Evolutionary conservation across 116 monocot species (phyloP), one percentile per base, ranked within the genome.

Genomic region (Iris pallida): DNA sequence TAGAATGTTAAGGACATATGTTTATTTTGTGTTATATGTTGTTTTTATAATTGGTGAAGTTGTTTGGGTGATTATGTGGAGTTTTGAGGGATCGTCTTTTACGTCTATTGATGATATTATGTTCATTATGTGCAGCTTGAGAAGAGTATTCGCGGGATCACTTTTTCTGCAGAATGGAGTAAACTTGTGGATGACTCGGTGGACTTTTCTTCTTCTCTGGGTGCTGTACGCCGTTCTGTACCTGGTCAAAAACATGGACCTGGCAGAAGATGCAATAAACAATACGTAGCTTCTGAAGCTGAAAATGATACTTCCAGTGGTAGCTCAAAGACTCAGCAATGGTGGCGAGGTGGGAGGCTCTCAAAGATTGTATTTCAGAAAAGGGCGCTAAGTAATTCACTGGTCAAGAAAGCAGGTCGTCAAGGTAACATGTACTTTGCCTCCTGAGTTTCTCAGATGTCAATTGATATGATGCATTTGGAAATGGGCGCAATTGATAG

Each of bases 261-360:
- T 57, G 63, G 69, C 66, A 73, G 79, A 42, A 88, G 70, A 55
- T 67, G 81, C 19, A 88, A 56, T 62, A 88, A 73, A 64, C 83
- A 64, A 58, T 20, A 69, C 14, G 6, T 47, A 16, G 30, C 69
- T 53, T 59, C 79, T 41, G 79, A 88, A 57, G 19, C 59, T 40
- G 46, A 16, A 14, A 0, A 19, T 57, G 61, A 20, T 14, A 46
- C 61, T 67, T 71, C 65, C 4, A 70, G 74, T 55, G 83, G 82
- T 74, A 73, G 55, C 55, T 56, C 69, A 57, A 76, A 88, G 15
- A 66, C 71, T 65, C 42, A 80, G 51, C 72, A 70, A 6, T 89
- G 86, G 93, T 86, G 88, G 86, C 64, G 79, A 61, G 79, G 86
- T 7, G 88, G 93, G 20, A 86, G 59, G 48, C 60, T 93, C 48